A percentile compares a stretch with the other conserved stretches of the same genome.
phyloP scores from a whole-genome alignment of 371 early-diverging fungal species.

The Saksenaea vasiformis region DNA sequence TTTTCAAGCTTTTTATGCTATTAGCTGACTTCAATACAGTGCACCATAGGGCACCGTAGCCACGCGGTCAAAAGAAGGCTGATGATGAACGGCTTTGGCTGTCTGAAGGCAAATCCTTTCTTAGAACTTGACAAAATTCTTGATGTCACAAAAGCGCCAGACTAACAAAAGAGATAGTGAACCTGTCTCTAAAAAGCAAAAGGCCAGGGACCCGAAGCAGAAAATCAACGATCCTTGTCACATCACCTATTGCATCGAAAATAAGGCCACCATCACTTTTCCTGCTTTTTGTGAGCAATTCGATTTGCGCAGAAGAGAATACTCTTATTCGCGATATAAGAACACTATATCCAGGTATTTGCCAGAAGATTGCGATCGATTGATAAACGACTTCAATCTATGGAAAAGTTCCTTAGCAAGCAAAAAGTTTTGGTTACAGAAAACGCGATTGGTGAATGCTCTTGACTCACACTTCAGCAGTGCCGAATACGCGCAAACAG shows the following conservation, averaged over 20 bases:
- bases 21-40: too few species aligned
- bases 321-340: conserved; percentile 20
- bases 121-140: conserved; percentile 10
- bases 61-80: too few species aligned
- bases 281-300: conserved; percentile 18
- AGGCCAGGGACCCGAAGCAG: conserved; percentile 5
- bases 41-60: too few species aligned
- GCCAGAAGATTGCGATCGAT: conserved; percentile 11
- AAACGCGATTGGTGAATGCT: conserved; percentile 17
- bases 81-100: too few species aligned
- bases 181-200: conserved; percentile 14
- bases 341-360: conserved; percentile 12
- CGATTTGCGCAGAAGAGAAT: conserved; percentile 15
- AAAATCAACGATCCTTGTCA: conserved; percentile 14
- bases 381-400: conserved; percentile 15
- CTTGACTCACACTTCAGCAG: conserved; percentile 17
- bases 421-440: conserved; percentile 17
- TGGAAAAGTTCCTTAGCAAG: conserved; percentile 19
- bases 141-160: conserved; percentile 18
- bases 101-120: too few species aligned
- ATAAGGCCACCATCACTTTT: conserved; percentile 17
- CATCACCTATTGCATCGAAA: conserved; percentile 19
- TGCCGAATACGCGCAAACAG: conserved; percentile 20
- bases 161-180: conserved; percentile 15
- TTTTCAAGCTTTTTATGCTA: too few species aligned